phyloP scores from a whole-genome alignment of 2,329 filamentous ascomycete species.

The Nigrospora oryzae region DNA sequence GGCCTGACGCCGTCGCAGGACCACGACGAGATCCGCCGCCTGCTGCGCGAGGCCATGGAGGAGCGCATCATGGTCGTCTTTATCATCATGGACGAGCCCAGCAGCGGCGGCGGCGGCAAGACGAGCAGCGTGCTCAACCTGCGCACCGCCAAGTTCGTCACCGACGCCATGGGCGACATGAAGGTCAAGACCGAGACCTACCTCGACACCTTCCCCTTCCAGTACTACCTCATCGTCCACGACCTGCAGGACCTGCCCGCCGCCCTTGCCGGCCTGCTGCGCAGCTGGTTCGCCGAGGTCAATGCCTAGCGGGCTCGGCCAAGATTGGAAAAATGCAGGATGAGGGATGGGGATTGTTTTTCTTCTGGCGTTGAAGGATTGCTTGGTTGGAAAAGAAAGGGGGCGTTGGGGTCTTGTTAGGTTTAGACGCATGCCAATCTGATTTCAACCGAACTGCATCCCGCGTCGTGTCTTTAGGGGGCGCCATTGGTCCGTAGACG shows the following conservation, averaged over 20 bases:
- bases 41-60: slow-evolving; percentile 82
- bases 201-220: slow-evolving; percentile 91
- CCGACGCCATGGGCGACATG: slow-evolving; percentile 47
- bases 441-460: too few species aligned
- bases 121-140: slow-evolving; percentile 72
- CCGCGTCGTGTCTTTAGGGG: too few species aligned
- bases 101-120: slow-evolving; percentile 21
- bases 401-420: too few species aligned
- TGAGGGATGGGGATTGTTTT: too few species aligned
- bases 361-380: too few species aligned
- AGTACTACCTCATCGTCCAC: slow-evolving; percentile 91
- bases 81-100: slow-evolving; percentile 75
- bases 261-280: slow-evolving; percentile 77
- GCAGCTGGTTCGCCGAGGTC: slow-evolving; percentile 88
- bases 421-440: too few species aligned
- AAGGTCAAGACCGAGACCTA: slow-evolving; percentile 80
- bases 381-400: too few species aligned
- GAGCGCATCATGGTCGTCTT: slow-evolving; percentile 98
- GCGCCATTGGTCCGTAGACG: too few species aligned
- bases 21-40: slow-evolving; percentile 71
- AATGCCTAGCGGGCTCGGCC: slow-evolving; percentile 21
- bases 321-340: too few species aligned
- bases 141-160: slow-evolving; percentile 76
- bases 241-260: slow-evolving; percentile 85
- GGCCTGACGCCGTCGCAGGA: slow-evolving; percentile 77